phyloP scores from a whole-genome alignment of 2,329 filamentous ascomycete species.

The Pyricularia grisea region DNA sequence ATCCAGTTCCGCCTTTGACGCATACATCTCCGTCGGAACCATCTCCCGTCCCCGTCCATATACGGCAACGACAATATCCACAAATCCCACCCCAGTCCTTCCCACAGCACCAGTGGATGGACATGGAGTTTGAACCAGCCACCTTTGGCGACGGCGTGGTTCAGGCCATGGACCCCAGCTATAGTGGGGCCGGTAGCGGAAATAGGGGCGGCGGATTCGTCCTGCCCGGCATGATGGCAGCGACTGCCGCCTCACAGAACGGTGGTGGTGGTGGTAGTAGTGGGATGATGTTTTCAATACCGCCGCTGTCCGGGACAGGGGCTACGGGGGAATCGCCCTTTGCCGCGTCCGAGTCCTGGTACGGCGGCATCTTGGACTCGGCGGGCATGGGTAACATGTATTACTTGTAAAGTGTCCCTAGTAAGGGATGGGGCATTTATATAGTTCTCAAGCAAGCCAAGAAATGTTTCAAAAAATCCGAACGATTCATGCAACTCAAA shows the following conservation, averaged over 20 bases:
- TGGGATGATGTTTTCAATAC: neutral
- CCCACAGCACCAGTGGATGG: constrained; percentile 6
- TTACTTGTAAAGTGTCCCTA: neutral
- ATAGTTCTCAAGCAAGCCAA: neutral
- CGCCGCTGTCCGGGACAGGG: constrained; percentile 5
- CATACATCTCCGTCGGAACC: neutral
- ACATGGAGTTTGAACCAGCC: constrained; percentile 21
- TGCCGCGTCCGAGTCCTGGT: constrained; percentile 29
- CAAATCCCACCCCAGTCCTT: neutral
- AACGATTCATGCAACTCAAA: neutral
- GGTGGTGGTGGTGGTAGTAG: too few relatives aligned
- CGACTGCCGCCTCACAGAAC: too few relatives aligned
- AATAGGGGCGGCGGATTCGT: constrained; percentile 10
- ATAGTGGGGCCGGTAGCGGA: constrained; percentile 20
- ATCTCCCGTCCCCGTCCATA: constrained; percentile 12
- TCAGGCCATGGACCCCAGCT: constrained; percentile 32
- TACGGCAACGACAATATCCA: constrained; percentile 16
- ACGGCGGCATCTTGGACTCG: constrained; percentile 18
- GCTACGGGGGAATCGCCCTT: constrained; percentile 16
- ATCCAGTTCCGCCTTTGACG: neutral
- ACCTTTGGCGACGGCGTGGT: constrained; percentile 29
- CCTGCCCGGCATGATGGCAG: constrained; percentile 7
- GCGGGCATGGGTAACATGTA: neutral
- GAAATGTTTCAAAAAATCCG: neutral
- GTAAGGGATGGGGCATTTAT: neutral